Percentiles rank a stretch among this genome's conserved stretches.
Conservation (phyloP, 495 filamentous ascomycete species). For the Aspergillus homomorphus region DNA sequence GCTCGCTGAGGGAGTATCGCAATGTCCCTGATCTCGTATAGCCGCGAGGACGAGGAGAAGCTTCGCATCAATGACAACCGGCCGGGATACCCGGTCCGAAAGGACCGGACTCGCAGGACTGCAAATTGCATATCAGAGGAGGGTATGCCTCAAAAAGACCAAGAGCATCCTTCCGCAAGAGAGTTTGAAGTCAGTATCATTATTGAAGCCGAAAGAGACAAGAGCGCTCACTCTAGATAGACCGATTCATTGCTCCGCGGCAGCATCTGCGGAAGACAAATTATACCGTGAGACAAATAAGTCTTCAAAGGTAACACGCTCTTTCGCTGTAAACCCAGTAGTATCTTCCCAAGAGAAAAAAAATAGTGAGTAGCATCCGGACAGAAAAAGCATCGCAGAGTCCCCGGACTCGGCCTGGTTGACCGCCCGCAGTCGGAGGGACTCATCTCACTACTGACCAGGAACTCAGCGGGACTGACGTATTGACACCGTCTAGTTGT, state of each 20-base stretch:
- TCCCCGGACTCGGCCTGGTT: background rate
- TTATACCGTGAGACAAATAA: background rate
- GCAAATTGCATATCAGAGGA: conserved; percentile 15
- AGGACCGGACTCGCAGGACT: conserved; percentile 7
- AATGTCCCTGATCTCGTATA: conserved; percentile 44
- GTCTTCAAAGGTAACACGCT: background rate
- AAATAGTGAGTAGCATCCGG: background rate
- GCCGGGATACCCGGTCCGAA: background rate
- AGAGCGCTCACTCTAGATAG: background rate
- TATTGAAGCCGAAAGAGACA: background rate
- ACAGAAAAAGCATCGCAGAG: no score
- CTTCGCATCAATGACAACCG: conserved; percentile 14
- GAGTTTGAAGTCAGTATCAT: background rate
- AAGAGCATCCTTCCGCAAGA: conserved; percentile 17
- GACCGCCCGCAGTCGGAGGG: background rate
- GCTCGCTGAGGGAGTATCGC: conserved; percentile 39
- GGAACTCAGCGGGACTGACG: no score
- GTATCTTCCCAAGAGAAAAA: background rate
- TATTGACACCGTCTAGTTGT: no score
- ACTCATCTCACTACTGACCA: no score
- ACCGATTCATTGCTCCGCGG: background rate
- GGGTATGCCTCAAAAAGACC: background rate
- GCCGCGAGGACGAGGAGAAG: conserved; percentile 41
- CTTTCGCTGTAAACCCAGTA: no score
- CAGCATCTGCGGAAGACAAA: background rate